phyloP scores from a whole-genome alignment of 495 filamentous ascomycete species.

The Xylaria nigripes region DNA sequence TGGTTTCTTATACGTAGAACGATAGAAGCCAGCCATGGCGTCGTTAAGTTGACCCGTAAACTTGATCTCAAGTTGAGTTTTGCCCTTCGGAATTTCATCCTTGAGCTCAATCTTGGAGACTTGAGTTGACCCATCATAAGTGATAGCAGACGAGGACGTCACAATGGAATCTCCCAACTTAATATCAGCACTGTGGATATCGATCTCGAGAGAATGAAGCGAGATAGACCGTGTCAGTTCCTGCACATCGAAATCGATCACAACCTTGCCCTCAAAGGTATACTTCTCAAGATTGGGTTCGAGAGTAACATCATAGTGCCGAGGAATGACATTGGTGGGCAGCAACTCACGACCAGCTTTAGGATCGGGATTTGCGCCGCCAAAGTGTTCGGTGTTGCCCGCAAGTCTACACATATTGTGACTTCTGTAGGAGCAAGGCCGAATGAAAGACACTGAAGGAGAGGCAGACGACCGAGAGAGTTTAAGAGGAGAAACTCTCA shows the following conservation, averaged over 20 bases:
- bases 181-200: constrained; percentile 70
- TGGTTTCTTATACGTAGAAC: constrained; percentile 61
- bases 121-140: constrained; percentile 57
- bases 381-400: constrained; percentile 33
- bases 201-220: constrained; percentile 78
- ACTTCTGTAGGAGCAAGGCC: constrained; percentile 45
- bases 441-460: constrained; percentile 25
- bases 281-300: constrained; percentile 66
- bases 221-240: constrained; percentile 82
- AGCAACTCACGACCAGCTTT: constrained; percentile 47
- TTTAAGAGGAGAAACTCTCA: constrained; percentile 16
- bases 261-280: constrained; percentile 60
- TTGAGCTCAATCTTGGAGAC: constrained; percentile 56
- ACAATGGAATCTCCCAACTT: constrained; percentile 41
- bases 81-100: constrained; percentile 50
- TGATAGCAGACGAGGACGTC: constrained; percentile 45
- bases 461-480: constrained; percentile 14
- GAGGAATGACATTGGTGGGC: constrained; percentile 55
- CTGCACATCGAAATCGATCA: constrained; percentile 70
- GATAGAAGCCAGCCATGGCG: constrained; percentile 77
- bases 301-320: constrained; percentile 63
- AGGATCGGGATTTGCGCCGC: constrained; percentile 39
- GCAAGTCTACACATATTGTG: constrained; percentile 50
- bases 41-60: constrained; percentile 65
- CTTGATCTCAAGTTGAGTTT: constrained; percentile 56